Percentiles rank a stretch among this genome's conserved stretches.
These are phyloP conservation scores for Mimosa bimucronata DNA, from an alignment of 306 rosid genomes.

Conservation along the genomic window DNA sequence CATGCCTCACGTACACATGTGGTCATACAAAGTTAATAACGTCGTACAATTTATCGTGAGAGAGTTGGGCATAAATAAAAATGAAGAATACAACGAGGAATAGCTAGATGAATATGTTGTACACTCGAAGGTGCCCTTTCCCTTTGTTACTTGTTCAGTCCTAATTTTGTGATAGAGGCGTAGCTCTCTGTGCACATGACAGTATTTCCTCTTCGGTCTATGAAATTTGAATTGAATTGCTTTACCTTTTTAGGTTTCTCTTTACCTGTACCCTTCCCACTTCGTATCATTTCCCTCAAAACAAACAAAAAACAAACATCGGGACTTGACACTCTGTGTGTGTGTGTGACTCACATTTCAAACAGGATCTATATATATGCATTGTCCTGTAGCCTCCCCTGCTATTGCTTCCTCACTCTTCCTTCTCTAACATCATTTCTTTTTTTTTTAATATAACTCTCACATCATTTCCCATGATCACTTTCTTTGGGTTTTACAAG, in stretches of 20 bases:
- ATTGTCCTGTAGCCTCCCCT: conserved; percentile 20
- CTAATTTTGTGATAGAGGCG: conserved; percentile 12
- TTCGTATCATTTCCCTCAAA: conserved; percentile 11
- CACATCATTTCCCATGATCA: conserved; percentile 20
- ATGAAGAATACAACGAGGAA: not conserved
- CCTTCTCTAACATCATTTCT: conserved; percentile 28
- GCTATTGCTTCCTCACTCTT: conserved; percentile 24
- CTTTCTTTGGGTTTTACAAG: conserved; percentile 27
- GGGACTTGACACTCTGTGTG: conserved; percentile 37
- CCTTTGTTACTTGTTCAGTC: conserved; percentile 2
- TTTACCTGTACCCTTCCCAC: conserved; percentile 1
- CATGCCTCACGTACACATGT: not conserved
- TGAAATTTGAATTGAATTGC: conserved; percentile 10
- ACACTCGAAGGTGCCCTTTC: not conserved
- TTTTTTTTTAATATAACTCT: too few species aligned
- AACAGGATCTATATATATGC: not conserved
- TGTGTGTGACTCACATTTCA: conserved; percentile 14
- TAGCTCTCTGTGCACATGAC: conserved; percentile 27
- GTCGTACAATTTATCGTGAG: not conserved
- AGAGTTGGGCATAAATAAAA: not conserved
- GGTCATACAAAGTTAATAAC: not conserved
- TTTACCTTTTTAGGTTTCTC: not conserved
- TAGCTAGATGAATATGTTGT: not conserved
- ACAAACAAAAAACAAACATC: conserved; percentile 28
- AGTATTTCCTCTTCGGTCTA: conserved; percentile 27